phyloP scores from a whole-genome alignment of 2,329 filamentous ascomycete genomes.

The Balansia obtecta region DNA sequence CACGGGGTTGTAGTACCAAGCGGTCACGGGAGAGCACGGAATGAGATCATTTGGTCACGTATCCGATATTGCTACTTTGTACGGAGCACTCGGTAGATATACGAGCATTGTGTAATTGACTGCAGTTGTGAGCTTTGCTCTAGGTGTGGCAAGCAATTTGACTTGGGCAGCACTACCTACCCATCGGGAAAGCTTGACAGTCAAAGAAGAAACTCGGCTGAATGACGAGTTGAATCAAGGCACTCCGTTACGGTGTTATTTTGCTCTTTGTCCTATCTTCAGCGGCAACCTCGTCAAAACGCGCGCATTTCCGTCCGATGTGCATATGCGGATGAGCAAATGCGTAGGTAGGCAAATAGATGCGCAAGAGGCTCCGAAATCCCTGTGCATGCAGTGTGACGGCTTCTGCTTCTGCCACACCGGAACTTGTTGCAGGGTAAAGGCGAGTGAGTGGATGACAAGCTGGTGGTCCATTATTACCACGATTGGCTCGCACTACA shows the following conservation, averaged over 20 bases:
- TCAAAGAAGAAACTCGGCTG: background rate
- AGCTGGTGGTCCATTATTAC: background rate
- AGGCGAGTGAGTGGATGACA: background rate
- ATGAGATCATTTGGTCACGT: background rate
- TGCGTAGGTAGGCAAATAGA: background rate
- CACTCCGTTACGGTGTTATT: background rate
- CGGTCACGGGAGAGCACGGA: background rate
- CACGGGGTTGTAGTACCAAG: background rate
- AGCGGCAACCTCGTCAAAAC: background rate
- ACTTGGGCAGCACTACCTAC: background rate
- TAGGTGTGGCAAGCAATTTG: background rate
- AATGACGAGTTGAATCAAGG: background rate
- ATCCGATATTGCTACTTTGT: background rate
- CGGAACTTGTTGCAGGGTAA: background rate
- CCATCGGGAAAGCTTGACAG: too few relatives aligned
- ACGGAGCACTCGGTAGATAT: background rate
- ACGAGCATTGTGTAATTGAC: background rate
- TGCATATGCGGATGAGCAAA: background rate
- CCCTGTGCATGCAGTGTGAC: background rate
- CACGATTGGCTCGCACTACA: background rate
- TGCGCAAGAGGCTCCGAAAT: background rate
- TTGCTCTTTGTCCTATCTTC: background rate
- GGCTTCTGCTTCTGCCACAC: slow-evolving; percentile 1
- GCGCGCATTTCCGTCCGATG: background rate
- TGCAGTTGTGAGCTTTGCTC: background rate